Evolutionary conservation across 2,329 filamentous ascomycete species (phyloP), one percentile per base, ranked within the genome.

Genomic region (Ophiostoma piceae): DNA sequence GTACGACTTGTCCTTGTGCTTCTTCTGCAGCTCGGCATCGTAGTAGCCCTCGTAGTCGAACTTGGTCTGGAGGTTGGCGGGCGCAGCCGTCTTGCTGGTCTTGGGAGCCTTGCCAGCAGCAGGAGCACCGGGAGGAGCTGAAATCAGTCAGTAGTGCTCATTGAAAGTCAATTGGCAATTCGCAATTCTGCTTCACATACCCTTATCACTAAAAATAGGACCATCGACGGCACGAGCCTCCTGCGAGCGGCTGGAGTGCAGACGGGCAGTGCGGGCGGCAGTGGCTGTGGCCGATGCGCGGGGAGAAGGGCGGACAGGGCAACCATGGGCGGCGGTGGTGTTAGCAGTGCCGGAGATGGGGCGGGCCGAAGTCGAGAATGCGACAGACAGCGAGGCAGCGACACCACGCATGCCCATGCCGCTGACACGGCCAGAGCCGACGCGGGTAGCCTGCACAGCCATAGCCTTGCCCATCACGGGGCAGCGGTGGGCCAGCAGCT

Each of bases 1-100:
- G 84, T 99, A 99, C 68, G 94, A 97, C 84, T 97, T 98, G 85
- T 99, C 95, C 85, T 96, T 94, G 86, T 97, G 95, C 84, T 99
- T 99, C 87, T 97, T 98, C 76, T 97, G 92, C 75, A 99, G 82
- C 80, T 99, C 94, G 72, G 83, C 83, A 74, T 89, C 82, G 82
- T 98, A 99, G 81, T 97, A 99, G 66, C 80, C 87, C 76, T 97
- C 89, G 77, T 99, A 99, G 80, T 98, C 86, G 80, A 97, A 99
- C 76, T 89, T 92, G 71, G 84, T 84, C 73, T 70, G 71, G 60
- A 57, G n/a, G 68, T 54, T 72, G 41, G 73, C 69, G 69, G 71
- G 68, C 9, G 64, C 64, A 19, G 67, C 37, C 4, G 22, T 26
- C 51, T 29, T 57, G 51, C 51, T 57, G 57, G 57, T 29, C 68